Conservation (phyloP, 108 stramenopile species). For the Nannochloropsis oceanica region DNA sequence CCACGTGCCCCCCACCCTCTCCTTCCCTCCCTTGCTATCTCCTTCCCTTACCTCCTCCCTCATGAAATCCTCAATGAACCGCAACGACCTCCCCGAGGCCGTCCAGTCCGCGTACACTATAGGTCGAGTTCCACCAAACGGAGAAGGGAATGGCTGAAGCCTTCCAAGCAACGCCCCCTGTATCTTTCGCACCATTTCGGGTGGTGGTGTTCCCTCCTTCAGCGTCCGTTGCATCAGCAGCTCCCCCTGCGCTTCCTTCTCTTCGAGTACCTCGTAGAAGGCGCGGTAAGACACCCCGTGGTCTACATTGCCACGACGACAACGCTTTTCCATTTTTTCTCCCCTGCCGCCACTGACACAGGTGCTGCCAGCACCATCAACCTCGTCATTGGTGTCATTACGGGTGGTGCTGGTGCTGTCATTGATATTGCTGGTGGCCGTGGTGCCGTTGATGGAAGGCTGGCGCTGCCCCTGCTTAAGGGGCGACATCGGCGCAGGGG, state of each 20-base stretch:
- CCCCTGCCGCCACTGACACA: no score
- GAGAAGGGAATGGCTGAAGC: slow-evolving; percentile 11
- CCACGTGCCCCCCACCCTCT: neutral
- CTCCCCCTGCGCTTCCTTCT: neutral
- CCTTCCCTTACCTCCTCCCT: neutral
- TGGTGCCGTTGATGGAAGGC: neutral
- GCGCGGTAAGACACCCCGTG: neutral
- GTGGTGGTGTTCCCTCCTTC: neutral
- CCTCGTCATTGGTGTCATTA: no score
- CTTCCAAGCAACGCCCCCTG: slow-evolving; percentile 6
- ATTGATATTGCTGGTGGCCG: neutral
- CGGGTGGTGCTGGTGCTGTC: neutral
- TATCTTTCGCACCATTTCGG: neutral
- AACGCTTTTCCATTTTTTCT: neutral
- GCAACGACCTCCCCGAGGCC: slow-evolving; percentile 17
- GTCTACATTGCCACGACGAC: neutral
- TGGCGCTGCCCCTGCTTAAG: neutral
- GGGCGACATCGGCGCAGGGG: neutral
- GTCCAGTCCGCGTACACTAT: slow-evolving; percentile 36
- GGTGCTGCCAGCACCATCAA: no score
- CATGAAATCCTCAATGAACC: slow-evolving; percentile 14
- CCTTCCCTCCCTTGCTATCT: neutral
- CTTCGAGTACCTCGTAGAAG: neutral
- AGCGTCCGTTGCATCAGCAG: neutral
- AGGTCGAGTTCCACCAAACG: slow-evolving; percentile 12